Base-by-base conservation (phyloP, 768 basidiomycete genomes). In the Plicaturopsis crispa region DNA sequence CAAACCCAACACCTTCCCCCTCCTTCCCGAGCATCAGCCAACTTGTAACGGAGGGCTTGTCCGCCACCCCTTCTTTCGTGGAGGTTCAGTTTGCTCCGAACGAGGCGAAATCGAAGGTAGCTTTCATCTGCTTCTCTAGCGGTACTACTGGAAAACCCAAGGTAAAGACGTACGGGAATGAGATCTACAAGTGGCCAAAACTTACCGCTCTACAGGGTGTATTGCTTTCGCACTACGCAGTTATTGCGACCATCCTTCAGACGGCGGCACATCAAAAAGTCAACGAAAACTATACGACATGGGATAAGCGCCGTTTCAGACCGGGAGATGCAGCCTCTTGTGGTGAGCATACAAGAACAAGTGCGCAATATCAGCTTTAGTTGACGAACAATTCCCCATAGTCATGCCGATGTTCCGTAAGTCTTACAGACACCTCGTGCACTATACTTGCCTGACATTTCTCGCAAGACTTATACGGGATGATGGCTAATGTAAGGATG, bases 81-180 rank as follows among this genome's bases (percentile, higher is more conserved):
- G 43, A 44, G 32, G 13, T 22, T 6, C 23, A 49, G 21, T 62
- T 84, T 30, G 47, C 50, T 18, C 64, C 66, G 10, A 83, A 80
- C 7, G 82, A 82, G 55, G 75, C 66, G 18, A 77, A 67, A 50
- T 72, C 62, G 10, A 70, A 74, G 31, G 42, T 85, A 11, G 83
- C 84, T 4, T 78, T 84, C 47, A 59, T 85, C 38, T 73, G 70
- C 37, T 82, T 86, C 47, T 85, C 83, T 1, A 84, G 82, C 44
- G 83, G 83, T 6, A 86, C 83, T 17, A 86, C 84, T 12, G 82
- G 82, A 54, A 61, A 56, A 50, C 64, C 56, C 22, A 54, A 57
- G 42, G 55, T 54, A 28, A 19, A 38, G 10, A n/a, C 17, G 6
- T 41, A 63, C 61, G 61, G 36, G 61, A 58, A 46, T 61, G 64